phyloP scores from a whole-genome alignment of 2,329 filamentous ascomycete genomes.

The Penicillium sp. region DNA sequence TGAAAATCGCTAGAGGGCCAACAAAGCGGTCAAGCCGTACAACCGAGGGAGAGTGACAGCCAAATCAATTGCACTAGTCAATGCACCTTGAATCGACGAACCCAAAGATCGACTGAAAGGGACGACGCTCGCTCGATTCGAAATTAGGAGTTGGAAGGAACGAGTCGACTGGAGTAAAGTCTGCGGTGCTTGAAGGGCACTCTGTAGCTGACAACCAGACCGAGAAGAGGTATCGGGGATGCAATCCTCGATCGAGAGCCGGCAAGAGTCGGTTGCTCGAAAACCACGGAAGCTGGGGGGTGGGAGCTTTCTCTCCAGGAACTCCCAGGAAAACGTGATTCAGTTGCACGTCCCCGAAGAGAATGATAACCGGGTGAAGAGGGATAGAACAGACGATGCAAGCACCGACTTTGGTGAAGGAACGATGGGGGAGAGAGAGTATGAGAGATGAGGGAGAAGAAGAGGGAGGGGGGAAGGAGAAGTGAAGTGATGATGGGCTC shows the following conservation, averaged over 20 bases:
- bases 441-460: constrained; percentile 25
- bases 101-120: constrained; percentile 16
- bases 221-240: constrained; percentile 8
- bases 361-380: constrained; percentile 28
- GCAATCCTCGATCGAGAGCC: constrained; percentile 9
- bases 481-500: constrained; percentile 26
- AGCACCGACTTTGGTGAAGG: constrained; percentile 41
- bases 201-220: constrained; percentile 8
- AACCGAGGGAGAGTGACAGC: constrained; percentile 7
- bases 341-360: constrained; percentile 25
- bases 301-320: constrained; percentile 14
- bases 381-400: constrained; percentile 31
- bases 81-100: constrained; percentile 12
- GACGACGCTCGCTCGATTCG: constrained; percentile 20
- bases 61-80: constrained; percentile 15
- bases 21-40: constrained; percentile 13
- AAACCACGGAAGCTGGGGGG: constrained; percentile 7
- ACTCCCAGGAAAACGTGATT: constrained; percentile 5
- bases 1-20: constrained; percentile 21
- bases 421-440: constrained; percentile 42
- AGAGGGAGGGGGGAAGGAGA: constrained; percentile 20
- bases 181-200: constrained; percentile 1
- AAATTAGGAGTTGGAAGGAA: constrained; percentile 22
- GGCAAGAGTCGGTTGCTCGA: constrained; percentile 7
- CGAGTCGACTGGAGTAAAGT: constrained; percentile 15